Base-by-base conservation (phyloP, 1,139 yeast genomes). In the Geotrichum reessii region DNA sequence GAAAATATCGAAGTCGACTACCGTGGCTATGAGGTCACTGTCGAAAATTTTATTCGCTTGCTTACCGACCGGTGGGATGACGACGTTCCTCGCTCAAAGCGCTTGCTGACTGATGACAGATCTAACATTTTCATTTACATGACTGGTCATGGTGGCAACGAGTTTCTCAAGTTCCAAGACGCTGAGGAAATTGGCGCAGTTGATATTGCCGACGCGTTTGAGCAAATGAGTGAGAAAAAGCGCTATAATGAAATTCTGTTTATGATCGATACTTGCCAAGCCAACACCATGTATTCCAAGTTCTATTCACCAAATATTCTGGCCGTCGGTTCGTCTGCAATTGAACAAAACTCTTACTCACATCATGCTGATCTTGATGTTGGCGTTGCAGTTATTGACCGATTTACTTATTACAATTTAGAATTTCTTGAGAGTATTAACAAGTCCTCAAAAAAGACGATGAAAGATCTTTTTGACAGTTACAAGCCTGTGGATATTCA, bases 111-210 rank as follows among this genome's bases (percentile, higher is more conserved):
- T 0, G 98, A 93, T 74, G 97, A 92, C 70, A 85, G 91, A 69
- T 89, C 97, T 22, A 93, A 93, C 71, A 90, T 93, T 55, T 89
- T 93, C 72, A 87, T 93, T 47, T 93, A 95, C 72, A 81, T 93
- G 84, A 95, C 99, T 0, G 99, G 99, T 17, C 99, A 93, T 73
- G 99, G 99, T 17, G 99, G 99, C 57, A 91, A 92, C 68, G 98
- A 93, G 73, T 93, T 93, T 72, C 80, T 95, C 66, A 93, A 93
- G 74, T 93, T 93, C 73, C 99, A 93, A 73, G 99, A 93, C 70
- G 97, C 99, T 2, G 99, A 95, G 72, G 99, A 93, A 71, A 91
- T 93, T 60, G 92, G 97, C 1, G 86, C 97, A 14, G 86, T 89
- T 74, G 99, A 93, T 73, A 82, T 93, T 64, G 99, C 99, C 0